Evolutionary conservation across 805 yeast genomes (phyloP), one percentile per base, ranked within the genome.

Genomic region (Jamesozyma gamospora): DNA sequence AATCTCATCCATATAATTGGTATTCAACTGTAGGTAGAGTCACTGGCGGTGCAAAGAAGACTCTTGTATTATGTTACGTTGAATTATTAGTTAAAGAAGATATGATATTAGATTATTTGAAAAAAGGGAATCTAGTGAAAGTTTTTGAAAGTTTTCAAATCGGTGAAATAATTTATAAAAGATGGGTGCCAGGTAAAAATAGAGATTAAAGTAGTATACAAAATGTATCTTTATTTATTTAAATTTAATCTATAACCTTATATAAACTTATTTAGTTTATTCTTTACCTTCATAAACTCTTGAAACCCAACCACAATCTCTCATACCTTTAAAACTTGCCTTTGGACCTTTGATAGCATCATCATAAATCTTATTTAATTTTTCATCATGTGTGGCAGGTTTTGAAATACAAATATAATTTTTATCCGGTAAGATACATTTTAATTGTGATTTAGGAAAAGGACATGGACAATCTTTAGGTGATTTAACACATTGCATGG

Each of bases 391-490:
- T 3, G 67, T 61, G 2, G 84, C 77, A 1, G 94, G 90, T 49
- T 81, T 82, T 16, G 96, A 82, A 32, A 92, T 81, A 59, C 98
- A 92, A 13, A 88, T 69, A 53, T 67, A 81, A 40, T 73, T 73
- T 26, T 67, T 34, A 15, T 75, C 70, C 0, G 96, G 94, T 31
- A 84, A 64, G 2, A 71, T 56, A 60, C 98, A 92, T 53, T 84
- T 82, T 44, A 83, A 53, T 56, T 90, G 95, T 1, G 94, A 79
- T 42, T 77, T 75, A 1, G 95, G 92, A 55, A 76, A 90, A 2
- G 85, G 86, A 58, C 98, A 92, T 1, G 96, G 95, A 58, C 98
- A 92, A 37, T 79, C 82, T 7, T 69, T 49, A 0, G 85, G 75
- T 1, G 61, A 51, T 2, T 70, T 68, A 0, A 85, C 98, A 64